Evolutionary conservation across 2,329 filamentous ascomycete genomes (phyloP).

Genomic region (Amauroascus verrucosus): DNA sequence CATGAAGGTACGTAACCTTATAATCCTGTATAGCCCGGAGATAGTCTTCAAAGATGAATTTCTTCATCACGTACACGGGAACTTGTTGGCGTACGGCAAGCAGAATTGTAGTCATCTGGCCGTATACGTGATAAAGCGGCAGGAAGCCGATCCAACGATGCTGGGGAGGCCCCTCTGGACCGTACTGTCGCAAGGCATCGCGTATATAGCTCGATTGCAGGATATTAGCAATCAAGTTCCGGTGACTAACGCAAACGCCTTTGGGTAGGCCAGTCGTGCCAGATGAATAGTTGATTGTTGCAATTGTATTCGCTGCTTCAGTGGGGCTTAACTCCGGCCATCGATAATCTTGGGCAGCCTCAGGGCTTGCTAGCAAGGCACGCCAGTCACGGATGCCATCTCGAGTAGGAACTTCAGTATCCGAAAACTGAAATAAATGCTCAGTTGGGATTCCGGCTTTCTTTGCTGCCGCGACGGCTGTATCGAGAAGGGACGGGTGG

Average conservation of each 20-base stretch:
- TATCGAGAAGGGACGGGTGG: conserved; percentile 39
- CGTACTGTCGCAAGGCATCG: not conserved
- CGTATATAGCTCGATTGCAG: conserved; percentile 41
- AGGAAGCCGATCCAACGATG: conserved; percentile 12
- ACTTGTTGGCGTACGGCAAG: conserved; percentile 37
- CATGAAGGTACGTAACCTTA: conserved; percentile 63
- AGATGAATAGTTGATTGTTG: conserved; percentile 59
- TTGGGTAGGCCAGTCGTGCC: conserved; percentile 88
- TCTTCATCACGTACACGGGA: conserved; percentile 58
- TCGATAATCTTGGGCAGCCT: not conserved
- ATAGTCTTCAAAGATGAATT: conserved; percentile 71
- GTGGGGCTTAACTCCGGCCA: conserved; percentile 6
- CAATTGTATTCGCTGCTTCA: conserved; percentile 24
- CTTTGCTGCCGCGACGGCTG: conserved; percentile 30
- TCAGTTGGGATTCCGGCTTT: conserved; percentile 17
- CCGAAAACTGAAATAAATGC: conserved; percentile 21
- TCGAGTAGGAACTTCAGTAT: conserved; percentile 9
- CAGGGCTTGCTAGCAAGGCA: not conserved
- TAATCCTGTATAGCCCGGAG: conserved; percentile 65
- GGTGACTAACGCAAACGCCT: conserved; percentile 76
- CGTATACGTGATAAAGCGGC: conserved; percentile 13
- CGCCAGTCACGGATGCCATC: conserved; percentile 21
- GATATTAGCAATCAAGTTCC: conserved; percentile 69
- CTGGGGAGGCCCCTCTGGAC: not conserved
- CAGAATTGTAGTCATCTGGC: conserved; percentile 39